Base-by-base conservation (phyloP, 805 yeast genomes). In the Suhomyces prunicola region DNA sequence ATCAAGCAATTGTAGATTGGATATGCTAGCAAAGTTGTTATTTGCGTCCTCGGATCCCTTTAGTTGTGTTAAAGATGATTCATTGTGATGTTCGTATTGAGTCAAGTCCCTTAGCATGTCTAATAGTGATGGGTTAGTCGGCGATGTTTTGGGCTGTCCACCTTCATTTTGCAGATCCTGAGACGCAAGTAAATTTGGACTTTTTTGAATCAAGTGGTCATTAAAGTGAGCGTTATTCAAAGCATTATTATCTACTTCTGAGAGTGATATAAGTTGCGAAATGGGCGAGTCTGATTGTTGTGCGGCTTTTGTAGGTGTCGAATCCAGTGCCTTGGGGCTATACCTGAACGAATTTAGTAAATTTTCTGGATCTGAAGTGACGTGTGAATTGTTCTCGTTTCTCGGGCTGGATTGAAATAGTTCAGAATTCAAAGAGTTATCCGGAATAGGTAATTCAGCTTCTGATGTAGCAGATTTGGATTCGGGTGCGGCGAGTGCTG, bases 51-150 rank as follows among this genome's bases (percentile, higher is more conserved):
- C 24, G 4, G 42, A 17, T 7, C 24, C 24, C 24, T 39, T 39
- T n/a, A 10, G 19, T 15, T 10, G 24, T 39, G 42, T 19, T 4
- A 39, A 9, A n/a, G 13, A 24, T 39, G 22, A 17, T 7, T 39
- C 24, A 12, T 15, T 19, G 8, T 39, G 42, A 19, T 39, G 22
- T 4, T 39, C 42, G n/a, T 17, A 9, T 17, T 10, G 42, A 19
- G 42, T 39, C 17, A 39, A 39, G 40, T 68, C 74, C 44, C 58
- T 62, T 44, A 70, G 53, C 33, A 67, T 63, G 44, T 56, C 60
- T 35, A 69, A 50, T 19, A 69, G 65, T 6, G 66, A 59, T 5
- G 66, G 51, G 0, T 69, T 68, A 2, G 71, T 54, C 9, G 53
- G 23, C 8, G 63, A 57, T 17, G 54, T 6, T 31, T 23, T 29